Conservation (phyloP, 129 eudicot species). For the Arctium lappa region DNA sequence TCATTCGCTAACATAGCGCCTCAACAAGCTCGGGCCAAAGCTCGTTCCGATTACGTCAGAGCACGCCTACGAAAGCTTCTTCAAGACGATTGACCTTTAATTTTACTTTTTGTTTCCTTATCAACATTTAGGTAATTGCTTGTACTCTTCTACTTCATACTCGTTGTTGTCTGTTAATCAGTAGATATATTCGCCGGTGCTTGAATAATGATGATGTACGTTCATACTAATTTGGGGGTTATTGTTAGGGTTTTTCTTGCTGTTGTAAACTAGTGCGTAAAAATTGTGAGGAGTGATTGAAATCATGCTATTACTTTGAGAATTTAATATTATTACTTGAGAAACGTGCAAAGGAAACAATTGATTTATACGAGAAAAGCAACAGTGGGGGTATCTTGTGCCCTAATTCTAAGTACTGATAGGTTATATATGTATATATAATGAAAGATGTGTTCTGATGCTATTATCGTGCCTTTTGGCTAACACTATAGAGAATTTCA, state of each 20-base stretch:
- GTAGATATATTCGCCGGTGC: background rate
- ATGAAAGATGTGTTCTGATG: background rate
- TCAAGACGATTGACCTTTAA: constrained; percentile 42
- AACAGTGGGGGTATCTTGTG: background rate
- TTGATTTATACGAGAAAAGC: background rate
- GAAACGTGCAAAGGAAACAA: background rate
- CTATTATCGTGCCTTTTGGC: background rate
- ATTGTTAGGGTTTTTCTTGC: constrained; percentile 11
- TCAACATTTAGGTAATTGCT: constrained; percentile 9
- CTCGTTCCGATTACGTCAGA: constrained; percentile 72
- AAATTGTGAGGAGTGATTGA: background rate
- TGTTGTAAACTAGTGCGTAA: background rate
- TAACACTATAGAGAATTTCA: background rate
- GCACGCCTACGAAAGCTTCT: constrained; percentile 57
- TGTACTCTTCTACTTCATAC: background rate
- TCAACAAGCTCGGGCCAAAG: constrained; percentile 71
- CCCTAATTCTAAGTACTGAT: background rate
- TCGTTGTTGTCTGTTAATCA: background rate
- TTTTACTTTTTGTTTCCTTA: background rate
- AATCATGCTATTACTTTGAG: background rate
- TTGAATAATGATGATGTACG: background rate
- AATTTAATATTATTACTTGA: constrained; percentile 8
- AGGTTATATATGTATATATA: background rate
- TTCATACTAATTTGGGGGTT: background rate
- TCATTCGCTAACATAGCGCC: constrained; percentile 72